Evolutionary conservation across 352 stramenopile species (phyloP).

Genomic region (Pythium plurisporium): DNA sequence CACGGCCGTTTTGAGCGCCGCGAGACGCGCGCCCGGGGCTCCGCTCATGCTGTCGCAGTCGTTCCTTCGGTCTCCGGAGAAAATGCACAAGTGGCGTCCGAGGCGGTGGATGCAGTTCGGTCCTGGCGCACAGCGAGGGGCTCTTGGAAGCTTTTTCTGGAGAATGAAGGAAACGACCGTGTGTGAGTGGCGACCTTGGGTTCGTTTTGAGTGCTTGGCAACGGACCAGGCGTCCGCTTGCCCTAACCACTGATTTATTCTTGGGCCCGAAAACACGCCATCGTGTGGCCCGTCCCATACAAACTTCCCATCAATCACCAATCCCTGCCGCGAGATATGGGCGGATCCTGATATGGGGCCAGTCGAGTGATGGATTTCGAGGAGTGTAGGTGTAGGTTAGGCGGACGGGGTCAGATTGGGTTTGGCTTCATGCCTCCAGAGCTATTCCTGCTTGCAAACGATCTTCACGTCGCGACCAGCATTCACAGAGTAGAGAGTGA

Average conservation of each 20-base stretch:
- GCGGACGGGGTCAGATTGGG: not conserved
- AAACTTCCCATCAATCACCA: constrained; percentile 1
- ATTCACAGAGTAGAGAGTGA: constrained; percentile 8
- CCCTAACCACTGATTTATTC: constrained; percentile 22
- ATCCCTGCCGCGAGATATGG: constrained; percentile 3
- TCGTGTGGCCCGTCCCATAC: not conserved
- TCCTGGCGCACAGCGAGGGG: too few relatives aligned
- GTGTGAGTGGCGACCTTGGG: constrained; percentile 3
- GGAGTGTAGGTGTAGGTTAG: constrained; percentile 3
- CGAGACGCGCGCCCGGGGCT: constrained; percentile 35
- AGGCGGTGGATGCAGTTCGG: not conserved
- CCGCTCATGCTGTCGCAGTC: constrained; percentile 7
- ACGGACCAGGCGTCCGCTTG: constrained; percentile 9
- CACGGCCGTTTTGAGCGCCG: constrained; percentile 58
- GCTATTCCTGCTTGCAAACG: constrained; percentile 12
- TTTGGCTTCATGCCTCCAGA: constrained; percentile 11
- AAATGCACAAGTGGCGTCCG: not conserved
- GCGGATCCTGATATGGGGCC: constrained; percentile 2
- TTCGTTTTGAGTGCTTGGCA: constrained; percentile 2
- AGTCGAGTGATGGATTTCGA: not conserved
- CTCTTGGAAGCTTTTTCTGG: constrained; percentile 10
- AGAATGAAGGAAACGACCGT: constrained; percentile 13
- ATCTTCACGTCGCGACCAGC: constrained; percentile 16
- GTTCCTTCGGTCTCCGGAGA: not conserved
- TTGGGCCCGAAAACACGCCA: not conserved